phyloP scores from a whole-genome alignment of 129 eudicot species.

The Lonicera japonica region DNA sequence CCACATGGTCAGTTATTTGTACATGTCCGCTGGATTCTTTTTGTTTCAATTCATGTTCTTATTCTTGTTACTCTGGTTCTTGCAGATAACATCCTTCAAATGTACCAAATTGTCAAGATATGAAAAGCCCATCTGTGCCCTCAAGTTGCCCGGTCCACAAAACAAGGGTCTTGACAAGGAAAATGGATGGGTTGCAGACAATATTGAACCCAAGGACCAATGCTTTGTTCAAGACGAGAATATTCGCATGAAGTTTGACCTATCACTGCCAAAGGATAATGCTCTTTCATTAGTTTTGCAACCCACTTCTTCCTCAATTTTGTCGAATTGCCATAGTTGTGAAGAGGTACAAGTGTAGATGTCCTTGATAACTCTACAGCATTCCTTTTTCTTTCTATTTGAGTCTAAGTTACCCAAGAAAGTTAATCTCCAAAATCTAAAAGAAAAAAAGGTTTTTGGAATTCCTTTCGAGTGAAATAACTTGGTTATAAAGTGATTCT shows the following conservation, averaged over 20 bases:
- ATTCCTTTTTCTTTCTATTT: background rate
- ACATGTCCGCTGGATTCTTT: background rate
- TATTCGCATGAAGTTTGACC: too few species aligned
- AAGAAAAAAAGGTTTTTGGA: background rate
- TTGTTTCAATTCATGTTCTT: background rate
- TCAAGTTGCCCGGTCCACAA: slow-evolving; percentile 21
- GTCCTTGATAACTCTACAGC: background rate
- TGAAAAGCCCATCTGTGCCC: slow-evolving; percentile 25
- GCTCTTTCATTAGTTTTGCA: slow-evolving; percentile 8
- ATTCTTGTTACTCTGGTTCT: slow-evolving; percentile 5
- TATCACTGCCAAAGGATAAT: slow-evolving; percentile 7
- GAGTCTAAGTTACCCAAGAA: background rate
- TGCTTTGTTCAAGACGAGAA: slow-evolving; percentile 25
- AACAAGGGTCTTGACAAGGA: slow-evolving; percentile 11
- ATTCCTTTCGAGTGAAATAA: background rate
- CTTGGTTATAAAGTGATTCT: background rate
- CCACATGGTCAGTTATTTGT: background rate
- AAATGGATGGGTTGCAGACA: slow-evolving; percentile 8
- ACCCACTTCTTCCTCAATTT: slow-evolving; percentile 14
- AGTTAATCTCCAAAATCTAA: background rate
- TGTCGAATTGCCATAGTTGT: slow-evolving; percentile 2
- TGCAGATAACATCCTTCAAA: slow-evolving; percentile 36
- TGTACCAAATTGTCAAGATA: slow-evolving; percentile 28
- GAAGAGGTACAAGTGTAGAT: slow-evolving; percentile 13
- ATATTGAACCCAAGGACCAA: slow-evolving; percentile 24